Evolutionary conservation across 2,329 filamentous ascomycete species (phyloP).

Genomic region (Monosporascus sp.): DNA sequence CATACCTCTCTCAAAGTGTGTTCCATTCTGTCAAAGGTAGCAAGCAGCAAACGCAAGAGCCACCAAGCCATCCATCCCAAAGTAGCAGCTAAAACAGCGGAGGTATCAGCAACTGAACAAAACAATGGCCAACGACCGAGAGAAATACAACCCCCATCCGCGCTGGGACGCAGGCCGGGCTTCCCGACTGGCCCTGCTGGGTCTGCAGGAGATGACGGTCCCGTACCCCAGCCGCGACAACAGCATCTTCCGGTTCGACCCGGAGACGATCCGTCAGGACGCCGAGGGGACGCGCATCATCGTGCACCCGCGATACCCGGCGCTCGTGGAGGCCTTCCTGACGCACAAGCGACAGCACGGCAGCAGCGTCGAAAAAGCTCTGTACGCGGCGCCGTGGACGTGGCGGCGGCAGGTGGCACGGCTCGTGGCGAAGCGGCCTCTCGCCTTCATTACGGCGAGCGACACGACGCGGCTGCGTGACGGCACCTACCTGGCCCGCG

Average conservation of each 20-base stretch:
- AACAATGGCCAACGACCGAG: no score
- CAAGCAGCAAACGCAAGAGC: no score
- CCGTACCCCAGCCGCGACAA: slow-evolving; percentile 16
- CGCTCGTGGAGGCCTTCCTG: slow-evolving; percentile 21
- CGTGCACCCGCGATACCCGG: slow-evolving; percentile 17
- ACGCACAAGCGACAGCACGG: slow-evolving; percentile 21
- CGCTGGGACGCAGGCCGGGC: background rate
- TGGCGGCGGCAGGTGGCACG: slow-evolving; percentile 18
- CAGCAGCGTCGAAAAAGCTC: slow-evolving; percentile 11
- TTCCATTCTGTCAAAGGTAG: no score
- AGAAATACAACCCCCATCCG: background rate
- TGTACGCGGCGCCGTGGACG: slow-evolving; percentile 17
- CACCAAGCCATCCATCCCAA: no score
- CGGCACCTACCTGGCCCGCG: background rate
- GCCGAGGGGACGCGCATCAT: slow-evolving; percentile 21
- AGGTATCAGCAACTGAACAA: no score
- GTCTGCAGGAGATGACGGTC: slow-evolving; percentile 9
- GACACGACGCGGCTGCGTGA: slow-evolving; percentile 20
- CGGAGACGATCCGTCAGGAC: slow-evolving; percentile 11
- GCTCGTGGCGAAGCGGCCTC: slow-evolving; percentile 19
- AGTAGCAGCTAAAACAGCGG: no score
- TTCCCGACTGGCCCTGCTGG: slow-evolving; percentile 1
- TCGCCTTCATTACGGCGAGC: slow-evolving; percentile 14
- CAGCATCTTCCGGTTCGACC: slow-evolving; percentile 17
- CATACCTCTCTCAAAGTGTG: no score